phyloP scores from a whole-genome alignment of 768 basidiomycete species.

The Austroboletus festivus region DNA sequence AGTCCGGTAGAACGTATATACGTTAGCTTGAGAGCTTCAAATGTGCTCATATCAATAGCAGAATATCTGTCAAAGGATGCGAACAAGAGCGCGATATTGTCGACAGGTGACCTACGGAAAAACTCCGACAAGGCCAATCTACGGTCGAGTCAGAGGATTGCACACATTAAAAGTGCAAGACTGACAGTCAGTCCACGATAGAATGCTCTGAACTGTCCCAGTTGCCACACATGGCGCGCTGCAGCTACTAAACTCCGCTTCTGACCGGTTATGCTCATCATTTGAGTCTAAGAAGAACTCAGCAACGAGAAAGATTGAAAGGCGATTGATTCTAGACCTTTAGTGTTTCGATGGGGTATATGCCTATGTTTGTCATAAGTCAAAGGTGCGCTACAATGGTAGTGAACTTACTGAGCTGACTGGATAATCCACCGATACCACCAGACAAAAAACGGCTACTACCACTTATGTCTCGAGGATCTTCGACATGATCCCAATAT shows the following conservation, averaged over 20 bases:
- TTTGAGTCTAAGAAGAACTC: conserved; percentile 63
- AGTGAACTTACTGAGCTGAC: conserved; percentile 76
- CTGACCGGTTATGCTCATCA: conserved; percentile 85
- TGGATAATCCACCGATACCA: conserved; percentile 91
- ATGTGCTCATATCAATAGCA: conserved; percentile 97
- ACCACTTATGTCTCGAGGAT: conserved; percentile 85
- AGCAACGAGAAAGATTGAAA: background rate
- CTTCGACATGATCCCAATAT: conserved; percentile 89
- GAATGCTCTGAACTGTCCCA: conserved; percentile 79
- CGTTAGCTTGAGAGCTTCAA: conserved; percentile 90
- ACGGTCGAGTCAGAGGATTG: conserved; percentile 15
- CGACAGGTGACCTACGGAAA: conserved; percentile 68
- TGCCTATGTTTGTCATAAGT: conserved; percentile 51
- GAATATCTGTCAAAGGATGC: conserved; percentile 53
- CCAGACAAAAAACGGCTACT: conserved; percentile 92
- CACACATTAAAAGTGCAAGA: conserved; percentile 18
- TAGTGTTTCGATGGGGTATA: conserved; percentile 95
- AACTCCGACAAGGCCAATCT: conserved; percentile 95
- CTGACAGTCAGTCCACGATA: conserved; percentile 89
- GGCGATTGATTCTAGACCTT: conserved; percentile 51
- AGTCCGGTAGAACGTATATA: conserved; percentile 84
- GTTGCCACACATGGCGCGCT: conserved; percentile 67
- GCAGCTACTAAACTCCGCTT: conserved; percentile 60
- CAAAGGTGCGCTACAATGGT: conserved; percentile 5
- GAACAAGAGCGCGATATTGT: conserved; percentile 1